A percentile compares a stretch with the other conserved stretches of the same genome.
These are phyloP conservation scores for Ceratobasidium sp. DNA, from an alignment of 1,284 basidiomycete species.

Conservation along the genomic window DNA sequence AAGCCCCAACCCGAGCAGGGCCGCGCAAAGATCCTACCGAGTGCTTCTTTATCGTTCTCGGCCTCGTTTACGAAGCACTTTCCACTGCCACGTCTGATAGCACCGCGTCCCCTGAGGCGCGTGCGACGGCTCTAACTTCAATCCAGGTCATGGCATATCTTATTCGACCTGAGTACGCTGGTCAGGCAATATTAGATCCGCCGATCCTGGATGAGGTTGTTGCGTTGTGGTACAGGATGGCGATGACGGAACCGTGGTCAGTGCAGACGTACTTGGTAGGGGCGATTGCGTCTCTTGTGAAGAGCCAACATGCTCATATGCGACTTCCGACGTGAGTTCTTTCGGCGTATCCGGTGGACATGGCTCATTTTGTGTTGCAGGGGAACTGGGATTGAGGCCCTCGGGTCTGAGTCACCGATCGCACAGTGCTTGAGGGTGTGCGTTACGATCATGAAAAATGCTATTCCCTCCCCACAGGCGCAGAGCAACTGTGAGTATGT, in stretches of 20 bases:
- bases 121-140: slow-evolving; percentile 68
- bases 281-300: slow-evolving; percentile 72
- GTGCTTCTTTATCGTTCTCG: slow-evolving; percentile 91
- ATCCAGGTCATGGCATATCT: slow-evolving; percentile 83
- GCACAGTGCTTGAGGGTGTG: slow-evolving; percentile 86
- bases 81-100: slow-evolving; percentile 70
- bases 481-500: slow-evolving; percentile 52
- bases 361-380: not conserved
- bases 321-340: not conserved
- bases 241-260: slow-evolving; percentile 81
- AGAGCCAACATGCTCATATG: slow-evolving; percentile 59
- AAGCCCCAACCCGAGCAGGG: slow-evolving; percentile 51
- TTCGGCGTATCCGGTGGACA: no score
- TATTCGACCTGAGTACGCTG: slow-evolving; percentile 81
- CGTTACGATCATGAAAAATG: slow-evolving; percentile 79
- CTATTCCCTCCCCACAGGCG: slow-evolving; percentile 61
- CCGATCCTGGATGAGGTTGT: slow-evolving; percentile 91
- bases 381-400: not conserved
- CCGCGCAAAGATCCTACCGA: slow-evolving; percentile 74
- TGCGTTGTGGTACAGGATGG: slow-evolving; percentile 88
- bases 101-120: slow-evolving; percentile 57
- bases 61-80: slow-evolving; percentile 91
- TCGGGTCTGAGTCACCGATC: slow-evolving; percentile 54
- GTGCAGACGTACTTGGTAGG: slow-evolving; percentile 83
- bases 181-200: slow-evolving; percentile 80